Base-by-base conservation (phyloP, 2,329 filamentous ascomycete species). In the Fusarium poae region DNA sequence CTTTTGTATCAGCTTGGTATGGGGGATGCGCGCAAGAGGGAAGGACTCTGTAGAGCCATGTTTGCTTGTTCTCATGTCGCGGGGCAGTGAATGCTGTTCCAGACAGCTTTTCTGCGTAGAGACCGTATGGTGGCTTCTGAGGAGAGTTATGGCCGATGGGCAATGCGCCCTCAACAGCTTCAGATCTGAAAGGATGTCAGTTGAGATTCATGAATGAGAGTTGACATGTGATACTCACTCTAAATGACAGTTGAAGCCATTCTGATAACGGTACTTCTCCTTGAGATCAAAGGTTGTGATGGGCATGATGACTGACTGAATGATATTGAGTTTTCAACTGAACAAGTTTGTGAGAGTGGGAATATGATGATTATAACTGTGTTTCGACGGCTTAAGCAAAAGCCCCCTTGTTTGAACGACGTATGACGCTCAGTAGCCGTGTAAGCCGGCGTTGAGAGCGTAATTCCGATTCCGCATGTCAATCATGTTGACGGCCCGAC, bases 91-190 rank as follows among this genome's bases (percentile, higher is more conserved):
- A 93, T 30, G 91, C 84, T 3, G 89, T 91, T 10, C 90, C 91
- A 0, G 90, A 92, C 43, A 92, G 84, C 81, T 92, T 91, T 80
- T 97, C 93, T 29, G 92, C 89, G 80, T 96, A 96, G 29, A 97
- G 88, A 1, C 92, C 93, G 69, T 89, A 88, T 0, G 92, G 86
- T 0, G 89, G 89, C 76, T 93, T 93, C 77, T 97, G 93, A 0
- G 93, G 93, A 4, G 91, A 93, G 82, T 97, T 97, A 42, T 90
- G 86, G 50, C 86, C 92, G 61, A 93, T 76, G 11, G 93, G 92
- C 7, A 95, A 83, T 7, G 93, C 90, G 20, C 89, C 91, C 18
- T 89, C 83, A 57, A 95, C 82, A 44, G 92, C 92, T 83, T 96
- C 92, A 43, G 91, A 88, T 77, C 92, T 94, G 73, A 29, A 5